Evolutionary conservation across 139 green algal species (phyloP).

Genomic region (Closterium sp.): DNA sequence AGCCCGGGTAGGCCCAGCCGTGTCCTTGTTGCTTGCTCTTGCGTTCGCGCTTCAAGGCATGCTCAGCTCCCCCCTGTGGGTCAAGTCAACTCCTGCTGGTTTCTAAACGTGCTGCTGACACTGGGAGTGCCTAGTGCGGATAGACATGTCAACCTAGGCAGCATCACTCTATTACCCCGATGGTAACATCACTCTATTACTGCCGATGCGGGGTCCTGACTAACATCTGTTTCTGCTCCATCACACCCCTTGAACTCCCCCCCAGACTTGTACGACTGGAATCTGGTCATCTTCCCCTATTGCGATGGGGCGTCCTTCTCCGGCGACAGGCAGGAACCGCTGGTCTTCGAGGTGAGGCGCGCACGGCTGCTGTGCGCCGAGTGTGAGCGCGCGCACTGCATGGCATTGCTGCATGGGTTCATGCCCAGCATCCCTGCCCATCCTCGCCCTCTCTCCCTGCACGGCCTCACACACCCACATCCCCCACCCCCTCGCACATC

Average conservation of each 20-base stretch:
- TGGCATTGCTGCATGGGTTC: not conserved
- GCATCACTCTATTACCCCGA: no score
- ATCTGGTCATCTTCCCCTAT: not conserved
- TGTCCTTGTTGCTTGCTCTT: no score
- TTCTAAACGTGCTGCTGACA: not conserved
- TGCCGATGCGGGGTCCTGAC: no score
- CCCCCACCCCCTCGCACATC: not conserved
- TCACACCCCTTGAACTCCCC: not conserved
- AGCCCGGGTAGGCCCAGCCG: not conserved
- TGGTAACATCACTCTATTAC: no score
- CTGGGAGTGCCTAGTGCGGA: not conserved
- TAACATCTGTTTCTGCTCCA: no score
- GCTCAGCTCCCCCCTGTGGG: not conserved
- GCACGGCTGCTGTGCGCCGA: not conserved
- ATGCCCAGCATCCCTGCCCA: not conserved
- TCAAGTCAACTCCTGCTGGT: not conserved
- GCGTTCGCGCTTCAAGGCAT: no score
- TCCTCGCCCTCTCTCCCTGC: no score
- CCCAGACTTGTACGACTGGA: not conserved
- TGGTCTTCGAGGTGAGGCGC: not conserved
- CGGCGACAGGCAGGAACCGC: not conserved
- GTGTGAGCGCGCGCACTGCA: not conserved
- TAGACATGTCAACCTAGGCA: not conserved
- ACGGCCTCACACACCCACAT: not conserved
- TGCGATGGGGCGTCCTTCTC: not conserved